Evolutionary conservation across 108 stramenopile genomes (phyloP).

Genomic region (Pinguiococcus pyrenoidosus): DNA sequence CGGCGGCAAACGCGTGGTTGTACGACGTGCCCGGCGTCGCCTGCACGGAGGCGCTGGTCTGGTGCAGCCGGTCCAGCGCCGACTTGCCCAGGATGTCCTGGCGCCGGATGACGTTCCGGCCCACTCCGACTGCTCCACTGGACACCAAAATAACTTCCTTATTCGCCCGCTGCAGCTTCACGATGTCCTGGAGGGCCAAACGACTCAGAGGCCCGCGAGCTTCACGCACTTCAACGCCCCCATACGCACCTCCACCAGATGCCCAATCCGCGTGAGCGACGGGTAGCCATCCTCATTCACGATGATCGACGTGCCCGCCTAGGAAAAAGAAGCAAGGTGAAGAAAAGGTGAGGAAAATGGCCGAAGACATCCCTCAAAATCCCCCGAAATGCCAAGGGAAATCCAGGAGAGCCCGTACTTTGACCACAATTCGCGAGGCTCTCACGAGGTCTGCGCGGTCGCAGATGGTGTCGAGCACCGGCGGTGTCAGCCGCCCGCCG

Average conservation of each 20-base stretch:
- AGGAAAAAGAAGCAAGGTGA: no score
- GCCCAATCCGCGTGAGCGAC: slow-evolving; percentile 67
- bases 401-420: no score
- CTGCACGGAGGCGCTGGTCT: slow-evolving; percentile 38
- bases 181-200: no score
- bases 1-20: slow-evolving; percentile 85
- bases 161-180: slow-evolving; percentile 53
- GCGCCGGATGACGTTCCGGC: slow-evolving; percentile 3
- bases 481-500: no score
- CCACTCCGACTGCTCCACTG: slow-evolving; percentile 24
- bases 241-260: slow-evolving; percentile 75
- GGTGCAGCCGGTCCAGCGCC: slow-evolving; percentile 19
- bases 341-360: no score
- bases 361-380: no score
- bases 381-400: no score
- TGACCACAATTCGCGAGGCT: no score
- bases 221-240: no score
- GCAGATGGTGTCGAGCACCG: no score
- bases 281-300: slow-evolving; percentile 70
- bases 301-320: slow-evolving; percentile 75
- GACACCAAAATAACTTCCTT: slow-evolving; percentile 28
- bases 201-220: no score
- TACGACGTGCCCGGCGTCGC: slow-evolving; percentile 62
- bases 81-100: not conserved
- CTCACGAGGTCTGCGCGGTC: no score